Percentiles rank a stretch among this genome's conserved stretches.
These are phyloP conservation scores for Sporothrix curviconia DNA, from an alignment of 2,329 filamentous ascomycete genomes.

Conservation along the genomic window DNA sequence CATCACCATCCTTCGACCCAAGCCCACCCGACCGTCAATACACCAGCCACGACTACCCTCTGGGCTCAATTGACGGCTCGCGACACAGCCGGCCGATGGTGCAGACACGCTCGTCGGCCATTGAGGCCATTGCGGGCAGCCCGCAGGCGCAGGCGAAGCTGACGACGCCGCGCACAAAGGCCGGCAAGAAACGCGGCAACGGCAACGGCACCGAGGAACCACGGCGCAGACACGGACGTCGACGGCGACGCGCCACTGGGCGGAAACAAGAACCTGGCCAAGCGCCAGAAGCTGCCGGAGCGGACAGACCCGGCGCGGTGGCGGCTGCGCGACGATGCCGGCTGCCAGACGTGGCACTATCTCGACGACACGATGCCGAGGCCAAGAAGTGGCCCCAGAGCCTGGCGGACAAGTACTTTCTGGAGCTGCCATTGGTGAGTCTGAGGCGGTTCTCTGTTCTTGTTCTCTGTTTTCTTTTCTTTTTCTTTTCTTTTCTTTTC, in stretches of 20 bases:
- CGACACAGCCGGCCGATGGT: slow-evolving; percentile 15
- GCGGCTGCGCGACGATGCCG: slow-evolving; percentile 75
- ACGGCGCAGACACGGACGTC: too few relatives aligned
- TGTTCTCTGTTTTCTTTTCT: too few relatives aligned
- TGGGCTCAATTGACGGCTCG: too few relatives aligned
- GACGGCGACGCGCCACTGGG: slow-evolving; percentile 23
- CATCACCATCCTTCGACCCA: too few relatives aligned
- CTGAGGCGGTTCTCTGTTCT: too few relatives aligned
- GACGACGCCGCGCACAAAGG: slow-evolving; percentile 18
- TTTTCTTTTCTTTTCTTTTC: too few relatives aligned
- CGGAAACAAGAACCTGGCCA: neutral
- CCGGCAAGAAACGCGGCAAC: slow-evolving; percentile 37
- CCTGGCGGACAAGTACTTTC: slow-evolving; percentile 79
- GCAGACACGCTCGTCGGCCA: slow-evolving; percentile 27
- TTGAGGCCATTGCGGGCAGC: slow-evolving; percentile 9
- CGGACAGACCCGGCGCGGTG: slow-evolving; percentile 77
- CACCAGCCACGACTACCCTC: too few relatives aligned
- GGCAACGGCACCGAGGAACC: slow-evolving; percentile 21
- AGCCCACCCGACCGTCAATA: too few relatives aligned
- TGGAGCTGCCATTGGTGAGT: slow-evolving; percentile 79
- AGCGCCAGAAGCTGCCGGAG: slow-evolving; percentile 21
- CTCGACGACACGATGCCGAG: slow-evolving; percentile 66
- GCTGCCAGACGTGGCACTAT: slow-evolving; percentile 92
- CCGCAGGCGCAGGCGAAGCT: slow-evolving; percentile 16
- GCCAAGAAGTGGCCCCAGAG: slow-evolving; percentile 76